Evolutionary conservation across 331 rosid genomes (phyloP), one percentile per base, ranked within the genome.

Genomic region (Pyrus hybrid): DNA sequence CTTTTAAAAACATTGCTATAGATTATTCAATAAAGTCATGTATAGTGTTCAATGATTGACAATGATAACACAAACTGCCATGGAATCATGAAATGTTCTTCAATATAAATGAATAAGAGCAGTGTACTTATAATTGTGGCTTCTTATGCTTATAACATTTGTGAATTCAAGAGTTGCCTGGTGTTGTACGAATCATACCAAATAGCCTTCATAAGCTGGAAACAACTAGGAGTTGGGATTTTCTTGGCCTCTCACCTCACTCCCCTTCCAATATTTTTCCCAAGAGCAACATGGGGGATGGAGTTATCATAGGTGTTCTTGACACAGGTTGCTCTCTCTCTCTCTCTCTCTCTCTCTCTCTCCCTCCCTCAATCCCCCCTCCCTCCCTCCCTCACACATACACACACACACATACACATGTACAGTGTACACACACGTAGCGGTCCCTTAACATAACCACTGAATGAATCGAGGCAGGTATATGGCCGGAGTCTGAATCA

Each of bases 151-250:
- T 13, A 8, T 63, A 5, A 16, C 30, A 45, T 26, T 80, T 41
- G 53, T 54, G 57, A 71, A 64, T 33, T 62, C 9, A 47, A 82
- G 86, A 74, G 77, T 30, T 70, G 26, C 74, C 83, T 13, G 86
- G 45, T n/a, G 86, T 82, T n/a, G 69, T 78, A 32, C 76, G 70
- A 54, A 82, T 78, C 21, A 78, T 82, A 21, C 86, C 80, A 21
- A 82, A 78, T 58, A 64, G 33, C 29, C 29, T 82, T 22, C 65
- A 78, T 56, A 74, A 60, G 70, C 74, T 82, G 22, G 83, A 82
- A 70, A 82, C 86, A 30, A 82, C 83, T 14, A 64, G 80, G 75
- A 82, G 80, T 70, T 82, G 86, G 86, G 83, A 82, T 47, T 82
- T 45, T 25, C 83, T 78, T 3, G 80, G 80, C 35, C 85, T 84